Percentiles rank a stretch among this genome's conserved stretches.
These are phyloP conservation scores for Pulveroboletus sp. DNA, from an alignment of 768 basidiomycete genomes.

Conservation along the genomic window DNA sequence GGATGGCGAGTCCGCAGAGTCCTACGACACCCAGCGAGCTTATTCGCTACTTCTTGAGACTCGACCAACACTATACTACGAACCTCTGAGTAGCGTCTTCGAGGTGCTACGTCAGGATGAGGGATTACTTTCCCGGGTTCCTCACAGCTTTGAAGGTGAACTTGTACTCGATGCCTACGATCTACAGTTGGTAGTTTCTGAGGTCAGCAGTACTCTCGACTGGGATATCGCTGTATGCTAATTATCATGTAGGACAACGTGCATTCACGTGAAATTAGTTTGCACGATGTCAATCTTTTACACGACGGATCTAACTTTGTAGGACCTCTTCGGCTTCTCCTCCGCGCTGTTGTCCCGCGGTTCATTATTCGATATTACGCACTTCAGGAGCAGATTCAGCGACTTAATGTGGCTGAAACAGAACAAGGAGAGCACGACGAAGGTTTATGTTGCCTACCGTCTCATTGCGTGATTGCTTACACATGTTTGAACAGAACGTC, in stretches of 20 bases:
- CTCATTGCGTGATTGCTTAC: neutral
- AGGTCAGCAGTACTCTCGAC: slow-evolving; percentile 39
- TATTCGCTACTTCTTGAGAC: slow-evolving; percentile 52
- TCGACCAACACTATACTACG: slow-evolving; percentile 71
- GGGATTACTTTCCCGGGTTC: slow-evolving; percentile 37
- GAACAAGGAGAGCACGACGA: slow-evolving; percentile 17
- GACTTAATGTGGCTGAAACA: slow-evolving; percentile 28
- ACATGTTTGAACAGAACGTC: slow-evolving; percentile 9
- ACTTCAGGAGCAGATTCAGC: slow-evolving; percentile 53
- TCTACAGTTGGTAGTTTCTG: slow-evolving; percentile 56
- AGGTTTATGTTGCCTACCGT: slow-evolving; percentile 9
- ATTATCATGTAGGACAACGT: slow-evolving; percentile 54
- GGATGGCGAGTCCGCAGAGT: slow-evolving; percentile 19
- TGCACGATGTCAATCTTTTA: slow-evolving; percentile 67
- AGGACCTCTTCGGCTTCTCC: slow-evolving; percentile 59
- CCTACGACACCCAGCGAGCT: slow-evolving; percentile 13
- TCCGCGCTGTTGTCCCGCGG: slow-evolving; percentile 47
- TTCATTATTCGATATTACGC: slow-evolving; percentile 64
- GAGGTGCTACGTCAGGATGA: slow-evolving; percentile 67
- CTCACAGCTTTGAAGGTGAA: slow-evolving; percentile 53
- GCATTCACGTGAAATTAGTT: slow-evolving; percentile 59
- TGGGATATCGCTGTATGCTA: neutral
- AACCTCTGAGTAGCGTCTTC: slow-evolving; percentile 65
- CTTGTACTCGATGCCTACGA: slow-evolving; percentile 69
- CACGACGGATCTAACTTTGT: slow-evolving; percentile 59